phyloP scores from a whole-genome alignment of 345 rosid species.

The Bruguiera gymnorhiza region DNA sequence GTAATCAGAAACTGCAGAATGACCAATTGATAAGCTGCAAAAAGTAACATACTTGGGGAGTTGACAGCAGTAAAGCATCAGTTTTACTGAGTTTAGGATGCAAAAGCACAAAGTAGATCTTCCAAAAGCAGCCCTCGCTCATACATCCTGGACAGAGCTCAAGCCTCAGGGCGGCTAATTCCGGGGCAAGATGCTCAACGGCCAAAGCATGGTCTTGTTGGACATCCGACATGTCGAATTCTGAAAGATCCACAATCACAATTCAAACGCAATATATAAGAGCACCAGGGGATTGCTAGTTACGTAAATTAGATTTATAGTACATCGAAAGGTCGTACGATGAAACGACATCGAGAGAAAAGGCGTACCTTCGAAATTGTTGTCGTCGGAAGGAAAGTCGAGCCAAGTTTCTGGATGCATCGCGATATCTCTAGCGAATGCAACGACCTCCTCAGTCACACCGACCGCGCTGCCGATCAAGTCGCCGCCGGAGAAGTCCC shows the following conservation, averaged over 20 bases:
- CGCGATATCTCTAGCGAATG: constrained; percentile 76
- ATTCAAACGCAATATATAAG: not conserved
- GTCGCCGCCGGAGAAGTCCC: constrained; percentile 25
- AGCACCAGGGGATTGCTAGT: not conserved
- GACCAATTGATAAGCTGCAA: not conserved
- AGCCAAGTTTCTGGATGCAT: constrained; percentile 97
- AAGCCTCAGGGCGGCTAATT: constrained; percentile 75
- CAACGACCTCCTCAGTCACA: constrained; percentile 74
- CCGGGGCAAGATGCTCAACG: constrained; percentile 71
- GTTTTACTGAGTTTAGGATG: constrained; percentile 74
- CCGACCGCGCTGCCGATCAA: constrained; percentile 56
- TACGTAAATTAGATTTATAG: too few relatives aligned
- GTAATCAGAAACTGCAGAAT: constrained; percentile 3
- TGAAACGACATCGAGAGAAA: not conserved
- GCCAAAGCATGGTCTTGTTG: constrained; percentile 95
- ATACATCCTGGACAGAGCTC: constrained; percentile 91
- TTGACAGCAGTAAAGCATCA: constrained; percentile 71
- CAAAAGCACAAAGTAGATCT: constrained; percentile 86
- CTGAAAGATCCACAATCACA: constrained; percentile 27
- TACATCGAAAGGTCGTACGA: not conserved
- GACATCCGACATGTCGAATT: constrained; percentile 87
- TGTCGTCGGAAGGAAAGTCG: constrained; percentile 72
- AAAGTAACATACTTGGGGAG: constrained; percentile 59
- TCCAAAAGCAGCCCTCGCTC: constrained; percentile 93
- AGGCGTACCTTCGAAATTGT: constrained; percentile 61